Evolutionary conservation across 345 rosid species (phyloP), one percentile per base, ranked within the genome.

Genomic region (Orychophragmus violaceus): DNA sequence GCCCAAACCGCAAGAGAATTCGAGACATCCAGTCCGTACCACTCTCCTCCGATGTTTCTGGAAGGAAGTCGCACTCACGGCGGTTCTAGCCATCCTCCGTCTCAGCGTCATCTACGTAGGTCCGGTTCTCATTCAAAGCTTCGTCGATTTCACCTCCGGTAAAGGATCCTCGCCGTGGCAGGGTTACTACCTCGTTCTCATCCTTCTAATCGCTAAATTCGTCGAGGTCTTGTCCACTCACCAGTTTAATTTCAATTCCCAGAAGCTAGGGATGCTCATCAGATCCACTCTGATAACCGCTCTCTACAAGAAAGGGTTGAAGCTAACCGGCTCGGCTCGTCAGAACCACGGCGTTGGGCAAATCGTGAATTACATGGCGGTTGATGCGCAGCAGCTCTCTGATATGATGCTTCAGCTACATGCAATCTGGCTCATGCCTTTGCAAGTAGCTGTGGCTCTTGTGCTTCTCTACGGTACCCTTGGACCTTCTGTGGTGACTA

Each of bases 301-400:
- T 39, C 63, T 90, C 25, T 93, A 90, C 85, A 82, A 68, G 72
- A 93, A 93, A 60, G 98, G 98, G 0, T 50, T 90, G 49, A 78
- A 84, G 61, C 69, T 94, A 14, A 77, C 97, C 0, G 84, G 95
- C 53, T 90, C 97, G 7, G 92, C 96, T 36, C 87, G 97, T 16
- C 97, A 94, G 71, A 83, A 85, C 46, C 97, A 94, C 62, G 99
- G 99, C 22, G 95, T 94, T 8, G 97, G 99, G 23, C 95, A 90
- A 73, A 94, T 94, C 48, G 99, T 94, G 39, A 94, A 94, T 68
- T 94, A 94, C 81, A 94, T 94, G 99, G 92, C 99, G n/a, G 97
- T 94, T 3, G 99, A 94, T 71, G 97, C 97, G 1, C 99, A 94
- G 37, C 97, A 94, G 68, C 94, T 94, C 58, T 94, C 97, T 8